These are phyloP conservation scores for Sporisorium sorghi DNA, from an alignment of 1,284 basidiomycete species.

Conservation along the genomic window DNA sequence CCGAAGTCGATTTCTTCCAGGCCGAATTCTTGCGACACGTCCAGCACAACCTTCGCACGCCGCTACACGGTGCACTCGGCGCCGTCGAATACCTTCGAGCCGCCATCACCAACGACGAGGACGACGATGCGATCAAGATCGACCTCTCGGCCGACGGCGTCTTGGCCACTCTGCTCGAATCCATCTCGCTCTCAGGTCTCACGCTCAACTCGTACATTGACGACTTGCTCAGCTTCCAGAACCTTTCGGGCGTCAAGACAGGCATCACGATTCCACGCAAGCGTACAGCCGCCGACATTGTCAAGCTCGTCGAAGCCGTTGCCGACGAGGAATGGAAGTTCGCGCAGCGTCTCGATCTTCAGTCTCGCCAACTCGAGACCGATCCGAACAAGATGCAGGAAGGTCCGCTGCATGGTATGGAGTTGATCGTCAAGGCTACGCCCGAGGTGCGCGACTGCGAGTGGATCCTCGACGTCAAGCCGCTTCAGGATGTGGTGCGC, in stretches of 20 bases:
- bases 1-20: conserved; percentile 53
- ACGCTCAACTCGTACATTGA: conserved; percentile 59
- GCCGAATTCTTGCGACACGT: conserved; percentile 53
- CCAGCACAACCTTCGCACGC: conserved; percentile 61
- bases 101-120: conserved; percentile 30
- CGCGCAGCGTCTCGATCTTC: conserved; percentile 44
- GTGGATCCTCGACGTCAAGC: conserved; percentile 35
- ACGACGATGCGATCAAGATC: conserved; percentile 30
- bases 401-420: conserved; percentile 24
- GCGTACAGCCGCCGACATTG: conserved; percentile 29
- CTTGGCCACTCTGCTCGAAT: conserved; percentile 50
- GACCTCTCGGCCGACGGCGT: conserved; percentile 49
- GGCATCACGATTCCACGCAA: conserved; percentile 3
- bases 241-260: conserved; percentile 42
- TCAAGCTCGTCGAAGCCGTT: conserved; percentile 49
- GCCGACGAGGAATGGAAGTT: conserved; percentile 53
- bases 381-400: conserved; percentile 12
- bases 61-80: conserved; percentile 59
- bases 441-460: conserved; percentile 28
- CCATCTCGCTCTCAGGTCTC: conserved; percentile 50
- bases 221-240: conserved; percentile 59
- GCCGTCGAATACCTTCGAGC: conserved; percentile 55
- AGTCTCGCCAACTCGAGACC: conserved; percentile 28
- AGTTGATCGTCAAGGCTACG: conserved; percentile 52
- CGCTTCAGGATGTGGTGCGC: conserved; percentile 47